A percentile compares a stretch with the other conserved stretches of the same genome.
Evolutionary conservation across 2,329 filamentous ascomycete species (phyloP).

Genomic region (Penicillium brasilianum): DNA sequence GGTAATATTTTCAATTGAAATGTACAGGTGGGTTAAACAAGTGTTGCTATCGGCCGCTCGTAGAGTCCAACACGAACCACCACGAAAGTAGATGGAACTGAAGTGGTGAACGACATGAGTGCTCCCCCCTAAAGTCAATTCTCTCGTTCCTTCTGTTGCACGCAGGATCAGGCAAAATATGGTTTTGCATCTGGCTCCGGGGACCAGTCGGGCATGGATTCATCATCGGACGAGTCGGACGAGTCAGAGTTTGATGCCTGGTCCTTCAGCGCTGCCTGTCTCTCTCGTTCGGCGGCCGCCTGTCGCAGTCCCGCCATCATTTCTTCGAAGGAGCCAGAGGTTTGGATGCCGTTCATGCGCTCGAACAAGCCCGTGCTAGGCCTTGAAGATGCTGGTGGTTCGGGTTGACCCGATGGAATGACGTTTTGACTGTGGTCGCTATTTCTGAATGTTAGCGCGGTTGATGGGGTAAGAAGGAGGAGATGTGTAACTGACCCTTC

Average conservation of each 20-base stretch:
- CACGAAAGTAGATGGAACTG: too few relatives aligned
- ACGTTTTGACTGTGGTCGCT: background rate
- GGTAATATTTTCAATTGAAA: too few relatives aligned
- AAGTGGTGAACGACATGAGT: background rate
- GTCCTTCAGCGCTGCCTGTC: background rate
- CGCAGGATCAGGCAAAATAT: background rate
- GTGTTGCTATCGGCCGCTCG: too few relatives aligned
- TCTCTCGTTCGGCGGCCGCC: conserved; percentile 1
- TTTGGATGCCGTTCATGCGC: conserved; percentile 9
- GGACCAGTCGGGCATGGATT: conserved; percentile 1
- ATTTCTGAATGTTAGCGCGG: background rate
- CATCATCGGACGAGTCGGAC: conserved; percentile 8
- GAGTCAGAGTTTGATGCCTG: background rate
- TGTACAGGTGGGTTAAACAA: too few relatives aligned
- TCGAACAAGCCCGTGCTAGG: conserved; percentile 5
- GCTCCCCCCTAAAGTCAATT: background rate
- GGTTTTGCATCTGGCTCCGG: conserved; percentile 1
- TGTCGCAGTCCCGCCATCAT: conserved; percentile 3
- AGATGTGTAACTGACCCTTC: background rate
- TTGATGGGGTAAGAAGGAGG: background rate
- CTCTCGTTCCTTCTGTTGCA: background rate
- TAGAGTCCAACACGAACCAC: too few relatives aligned
- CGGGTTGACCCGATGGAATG: background rate
- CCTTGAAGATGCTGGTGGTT: background rate
- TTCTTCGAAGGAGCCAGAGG: conserved; percentile 3